Base-by-base conservation (phyloP, 495 filamentous ascomycete species). In the Opeltia flavorubescens region DNA sequence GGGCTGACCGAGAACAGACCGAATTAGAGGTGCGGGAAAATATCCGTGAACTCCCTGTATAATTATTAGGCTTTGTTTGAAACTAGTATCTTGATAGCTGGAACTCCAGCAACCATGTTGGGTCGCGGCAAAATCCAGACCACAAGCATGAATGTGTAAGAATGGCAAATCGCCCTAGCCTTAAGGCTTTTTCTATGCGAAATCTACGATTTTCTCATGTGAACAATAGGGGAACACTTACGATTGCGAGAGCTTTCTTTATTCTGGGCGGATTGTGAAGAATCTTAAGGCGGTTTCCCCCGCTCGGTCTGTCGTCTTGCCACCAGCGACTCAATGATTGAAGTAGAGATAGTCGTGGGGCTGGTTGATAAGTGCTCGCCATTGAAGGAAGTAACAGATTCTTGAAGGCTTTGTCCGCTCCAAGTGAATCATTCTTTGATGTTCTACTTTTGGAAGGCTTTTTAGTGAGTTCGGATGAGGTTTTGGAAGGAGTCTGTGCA, bases 1-100 rank as follows among this genome's bases (percentile, higher is more conserved):
- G 0, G 91, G 91, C 51, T 95, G 93, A 2, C 91, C 91, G 5
- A 96, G 76, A 23, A 98, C 79, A 21, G 78, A 82, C 11, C 89
- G 80, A 25, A 98, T 71, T 31, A 91, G 70, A 0, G 81, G 75
- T 18, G 87, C 86, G 4, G 91, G 91, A 53, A 94, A 95, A 50
- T 88, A 87, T 4, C 91, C 91, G 63, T 98, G 91, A 15, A 98
- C 79, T 20, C 91, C 91, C 50, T 52, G 15, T 17, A 25, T 6
- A 2, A 9, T 21, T 25, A 21, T 41, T 13, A 41, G 38, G 9
- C 18, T 21, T 12, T 41, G 5, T 21, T 24, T 13, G 5, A 13
- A 1, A 18, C 43, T 18, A 49, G 47, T 24, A 15, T 34, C n/a
- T 1, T n/a, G 18, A 8, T 18, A n/a, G n/a, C n/a, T n/a, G n/a